phyloP scores from a whole-genome alignment of 495 filamentous ascomycete species.

The Penicillium verhagenii region DNA sequence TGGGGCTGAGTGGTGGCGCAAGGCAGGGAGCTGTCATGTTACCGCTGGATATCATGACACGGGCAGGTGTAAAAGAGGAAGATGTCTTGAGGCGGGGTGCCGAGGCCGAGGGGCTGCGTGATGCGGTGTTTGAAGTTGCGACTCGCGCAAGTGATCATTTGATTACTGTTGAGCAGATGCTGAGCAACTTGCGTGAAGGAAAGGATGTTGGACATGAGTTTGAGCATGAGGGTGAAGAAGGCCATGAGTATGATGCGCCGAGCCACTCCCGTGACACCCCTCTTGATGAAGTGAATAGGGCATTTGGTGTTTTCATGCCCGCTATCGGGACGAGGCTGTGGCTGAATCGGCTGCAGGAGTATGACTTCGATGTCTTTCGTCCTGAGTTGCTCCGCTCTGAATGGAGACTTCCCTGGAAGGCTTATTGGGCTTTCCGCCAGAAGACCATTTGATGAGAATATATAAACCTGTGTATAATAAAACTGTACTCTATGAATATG shows the following conservation, averaged over 20 bases:
- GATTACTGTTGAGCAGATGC: constrained; percentile 90
- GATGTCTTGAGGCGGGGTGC: constrained; percentile 80
- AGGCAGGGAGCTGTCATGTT: constrained; percentile 69
- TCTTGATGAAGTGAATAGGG: constrained; percentile 57
- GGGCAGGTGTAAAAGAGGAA: constrained; percentile 76
- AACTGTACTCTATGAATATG: constrained; percentile 17
- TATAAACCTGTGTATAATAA: constrained; percentile 18
- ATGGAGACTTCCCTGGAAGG: constrained; percentile 86
- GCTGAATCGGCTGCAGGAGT: constrained; percentile 70
- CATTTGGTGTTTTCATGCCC: constrained; percentile 77
- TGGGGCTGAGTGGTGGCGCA: constrained; percentile 24
- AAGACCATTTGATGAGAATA: constrained; percentile 52
- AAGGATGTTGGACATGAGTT: constrained; percentile 77
- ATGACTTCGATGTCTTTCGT: constrained; percentile 80
- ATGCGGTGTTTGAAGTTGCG: constrained; percentile 89
- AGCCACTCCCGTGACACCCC: constrained; percentile 33
- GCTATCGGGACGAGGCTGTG: constrained; percentile 76
- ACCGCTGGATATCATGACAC: constrained; percentile 87
- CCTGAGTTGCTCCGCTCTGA: constrained; percentile 63
- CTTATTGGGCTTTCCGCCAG: constrained; percentile 68
- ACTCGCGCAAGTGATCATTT: constrained; percentile 93
- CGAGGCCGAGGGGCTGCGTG: constrained; percentile 71
- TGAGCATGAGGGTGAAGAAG: constrained; percentile 79
- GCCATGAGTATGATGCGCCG: constrained; percentile 57
- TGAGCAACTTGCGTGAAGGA: constrained; percentile 71